Conservation (phyloP, 2,329 filamentous ascomycete genomes). For the Fusarium globosum region DNA sequence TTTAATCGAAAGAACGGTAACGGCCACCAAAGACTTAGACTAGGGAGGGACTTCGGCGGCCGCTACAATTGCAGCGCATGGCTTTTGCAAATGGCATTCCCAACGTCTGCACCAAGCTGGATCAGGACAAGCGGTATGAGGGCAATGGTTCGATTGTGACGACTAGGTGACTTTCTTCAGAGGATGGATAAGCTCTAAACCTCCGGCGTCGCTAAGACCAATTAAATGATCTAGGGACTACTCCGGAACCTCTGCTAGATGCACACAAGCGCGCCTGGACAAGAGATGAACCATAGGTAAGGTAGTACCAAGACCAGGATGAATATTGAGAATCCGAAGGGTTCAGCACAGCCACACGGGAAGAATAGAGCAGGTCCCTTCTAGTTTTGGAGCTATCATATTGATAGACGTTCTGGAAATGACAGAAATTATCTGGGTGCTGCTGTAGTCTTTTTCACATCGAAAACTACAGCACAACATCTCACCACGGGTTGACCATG, state of each 20-base stretch:
- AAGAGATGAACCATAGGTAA: neutral
- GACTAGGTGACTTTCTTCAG: slow-evolving; percentile 13
- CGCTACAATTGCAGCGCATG: slow-evolving; percentile 34
- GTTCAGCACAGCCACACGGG: slow-evolving; percentile 37
- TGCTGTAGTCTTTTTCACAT: neutral
- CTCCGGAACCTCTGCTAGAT: slow-evolving; percentile 8
- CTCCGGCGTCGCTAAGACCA: slow-evolving; percentile 13
- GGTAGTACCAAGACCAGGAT: slow-evolving; percentile 22
- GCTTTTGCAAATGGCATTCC: slow-evolving; percentile 36
- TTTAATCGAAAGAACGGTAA: slow-evolving; percentile 18
- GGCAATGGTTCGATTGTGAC: slow-evolving; percentile 44
- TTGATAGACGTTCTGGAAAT: neutral
- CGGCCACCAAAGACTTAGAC: slow-evolving; percentile 10
- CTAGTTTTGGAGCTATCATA: slow-evolving; percentile 17
- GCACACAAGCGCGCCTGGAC: neutral
- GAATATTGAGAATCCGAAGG: slow-evolving; percentile 11
- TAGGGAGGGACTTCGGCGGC: slow-evolving; percentile 35
- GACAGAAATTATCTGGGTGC: slow-evolving; percentile 5
- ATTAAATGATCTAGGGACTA: slow-evolving; percentile 17
- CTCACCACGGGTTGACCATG: slow-evolving; percentile 34
- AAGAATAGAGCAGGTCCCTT: slow-evolving; percentile 19
- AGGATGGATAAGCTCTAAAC: slow-evolving; percentile 13
- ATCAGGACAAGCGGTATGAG: slow-evolving; percentile 35
- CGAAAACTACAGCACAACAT: slow-evolving; percentile 11
- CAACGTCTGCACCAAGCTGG: slow-evolving; percentile 32